phyloP scores from a whole-genome alignment of 2,329 filamentous ascomycete species.

The Dactylellina drechsleri region DNA sequence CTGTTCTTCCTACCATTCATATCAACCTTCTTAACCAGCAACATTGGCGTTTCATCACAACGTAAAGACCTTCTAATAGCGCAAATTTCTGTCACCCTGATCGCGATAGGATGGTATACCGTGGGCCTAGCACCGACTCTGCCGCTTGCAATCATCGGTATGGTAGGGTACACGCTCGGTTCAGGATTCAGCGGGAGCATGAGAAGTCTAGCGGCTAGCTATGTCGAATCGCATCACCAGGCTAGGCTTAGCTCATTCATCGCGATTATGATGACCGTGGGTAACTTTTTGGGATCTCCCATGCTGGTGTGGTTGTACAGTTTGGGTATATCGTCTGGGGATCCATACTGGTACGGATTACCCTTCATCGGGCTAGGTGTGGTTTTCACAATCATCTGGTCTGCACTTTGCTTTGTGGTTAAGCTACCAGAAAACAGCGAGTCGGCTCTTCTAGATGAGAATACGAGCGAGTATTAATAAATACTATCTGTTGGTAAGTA shows the following conservation, averaged over 20 bases:
- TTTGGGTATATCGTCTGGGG: constrained; percentile 37
- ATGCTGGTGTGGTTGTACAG: constrained; percentile 39
- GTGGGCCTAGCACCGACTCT: constrained; percentile 41
- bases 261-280: constrained; percentile 40
- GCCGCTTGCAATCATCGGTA: constrained; percentile 20
- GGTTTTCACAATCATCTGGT: constrained; percentile 28
- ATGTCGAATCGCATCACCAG: constrained; percentile 50
- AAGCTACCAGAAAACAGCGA: constrained; percentile 32
- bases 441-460: constrained; percentile 23
- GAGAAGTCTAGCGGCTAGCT: constrained; percentile 46
- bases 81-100: constrained; percentile 27
- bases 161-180: constrained; percentile 37
- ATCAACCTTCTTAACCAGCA: constrained; percentile 32
- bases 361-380: constrained; percentile 34
- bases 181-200: constrained; percentile 47
- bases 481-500: not conserved
- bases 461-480: constrained; percentile 5
- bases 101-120: constrained; percentile 37
- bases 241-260: constrained; percentile 43
- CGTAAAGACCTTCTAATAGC: constrained; percentile 48
- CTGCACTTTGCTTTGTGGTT: constrained; percentile 36
- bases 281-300: constrained; percentile 45
- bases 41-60: constrained; percentile 35
- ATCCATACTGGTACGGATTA: constrained; percentile 42
- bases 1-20: constrained; percentile 36